These are phyloP conservation scores for Moniliella sp. DNA, from an alignment of 1,284 basidiomycete genomes.

Conservation along the genomic window DNA sequence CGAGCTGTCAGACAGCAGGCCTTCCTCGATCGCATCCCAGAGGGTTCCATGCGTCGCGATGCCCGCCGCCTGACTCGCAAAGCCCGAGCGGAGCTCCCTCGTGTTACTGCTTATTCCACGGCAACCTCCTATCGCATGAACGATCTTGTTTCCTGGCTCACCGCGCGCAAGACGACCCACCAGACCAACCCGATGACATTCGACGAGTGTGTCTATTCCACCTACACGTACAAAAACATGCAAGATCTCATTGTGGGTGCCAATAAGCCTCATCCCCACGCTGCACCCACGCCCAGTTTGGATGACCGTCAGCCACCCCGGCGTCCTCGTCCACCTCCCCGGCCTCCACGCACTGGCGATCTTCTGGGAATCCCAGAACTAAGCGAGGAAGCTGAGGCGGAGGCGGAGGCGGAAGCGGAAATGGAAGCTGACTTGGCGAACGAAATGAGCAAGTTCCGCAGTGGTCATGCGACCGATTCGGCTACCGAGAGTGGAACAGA, in stretches of 20 bases:
- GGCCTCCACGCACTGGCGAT: slow-evolving; percentile 22
- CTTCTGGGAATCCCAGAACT: slow-evolving; percentile 27
- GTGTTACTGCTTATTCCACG: slow-evolving; percentile 84
- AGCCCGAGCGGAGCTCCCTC: slow-evolving; percentile 74
- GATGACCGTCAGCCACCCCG: not conserved
- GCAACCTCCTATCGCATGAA: slow-evolving; percentile 74
- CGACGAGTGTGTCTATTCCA: slow-evolving; percentile 32
- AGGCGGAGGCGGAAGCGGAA: too few relatives aligned
- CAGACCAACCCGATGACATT: slow-evolving; percentile 41
- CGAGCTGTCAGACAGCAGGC: slow-evolving; percentile 13
- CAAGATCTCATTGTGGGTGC: slow-evolving; percentile 3
- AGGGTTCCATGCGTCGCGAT: slow-evolving; percentile 74
- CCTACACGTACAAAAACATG: slow-evolving; percentile 27
- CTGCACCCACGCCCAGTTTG: too few relatives aligned
- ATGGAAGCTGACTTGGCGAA: too few relatives aligned
- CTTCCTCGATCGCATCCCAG: slow-evolving; percentile 46
- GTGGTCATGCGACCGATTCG: not conserved
- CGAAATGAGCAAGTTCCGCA: not conserved
- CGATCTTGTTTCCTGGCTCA: slow-evolving; percentile 67
- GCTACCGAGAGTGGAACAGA: too few relatives aligned
- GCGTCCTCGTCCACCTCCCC: too few relatives aligned
- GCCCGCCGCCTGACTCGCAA: slow-evolving; percentile 71
- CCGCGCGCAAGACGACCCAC: slow-evolving; percentile 56
- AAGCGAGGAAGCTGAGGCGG: slow-evolving; percentile 1
- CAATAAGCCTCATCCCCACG: too few relatives aligned